Conservation (phyloP, 495 filamentous ascomycete genomes). For the Hyaloscypha finlandica region DNA sequence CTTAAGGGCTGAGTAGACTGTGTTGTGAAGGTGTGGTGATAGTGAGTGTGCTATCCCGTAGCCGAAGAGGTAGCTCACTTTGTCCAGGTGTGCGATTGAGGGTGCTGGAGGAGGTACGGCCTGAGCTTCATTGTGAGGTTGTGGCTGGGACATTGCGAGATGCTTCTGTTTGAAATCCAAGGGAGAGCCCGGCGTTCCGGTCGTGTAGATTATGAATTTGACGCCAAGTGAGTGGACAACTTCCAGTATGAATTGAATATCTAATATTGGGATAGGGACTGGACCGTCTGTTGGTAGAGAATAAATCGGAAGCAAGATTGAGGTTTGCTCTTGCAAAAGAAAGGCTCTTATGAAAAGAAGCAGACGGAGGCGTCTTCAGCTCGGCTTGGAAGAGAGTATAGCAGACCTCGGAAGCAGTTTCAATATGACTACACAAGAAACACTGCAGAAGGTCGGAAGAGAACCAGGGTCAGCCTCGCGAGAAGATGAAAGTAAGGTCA, state of each 20-base stretch:
- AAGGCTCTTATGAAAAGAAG: slow-evolving; percentile 1
- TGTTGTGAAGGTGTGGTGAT: slow-evolving; percentile 68
- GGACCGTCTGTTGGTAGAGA: background rate
- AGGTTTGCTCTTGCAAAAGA: background rate
- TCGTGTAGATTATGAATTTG: background rate
- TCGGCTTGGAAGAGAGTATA: slow-evolving; percentile 16
- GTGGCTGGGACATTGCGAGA: background rate
- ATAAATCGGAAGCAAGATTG: background rate
- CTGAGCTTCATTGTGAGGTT: slow-evolving; percentile 37
- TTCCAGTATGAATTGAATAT: background rate
- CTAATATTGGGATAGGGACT: background rate
- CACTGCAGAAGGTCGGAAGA: background rate
- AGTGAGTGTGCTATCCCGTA: slow-evolving; percentile 62
- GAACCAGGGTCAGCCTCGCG: background rate
- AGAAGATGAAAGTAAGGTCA: background rate
- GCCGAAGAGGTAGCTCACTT: slow-evolving; percentile 57
- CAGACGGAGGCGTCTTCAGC: background rate
- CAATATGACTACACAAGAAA: slow-evolving; percentile 5
- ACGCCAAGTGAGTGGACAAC: background rate
- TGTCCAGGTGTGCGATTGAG: slow-evolving; percentile 41
- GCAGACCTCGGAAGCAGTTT: slow-evolving; percentile 10
- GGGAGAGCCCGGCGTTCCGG: background rate
- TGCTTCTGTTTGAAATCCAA: background rate
- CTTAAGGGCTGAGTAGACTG: slow-evolving; percentile 58
- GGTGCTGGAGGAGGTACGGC: slow-evolving; percentile 40